A percentile compares a stretch with the other conserved stretches of the same genome.
phyloP scores from a whole-genome alignment of 1,284 basidiomycete genomes.

The Pterula multifida region DNA sequence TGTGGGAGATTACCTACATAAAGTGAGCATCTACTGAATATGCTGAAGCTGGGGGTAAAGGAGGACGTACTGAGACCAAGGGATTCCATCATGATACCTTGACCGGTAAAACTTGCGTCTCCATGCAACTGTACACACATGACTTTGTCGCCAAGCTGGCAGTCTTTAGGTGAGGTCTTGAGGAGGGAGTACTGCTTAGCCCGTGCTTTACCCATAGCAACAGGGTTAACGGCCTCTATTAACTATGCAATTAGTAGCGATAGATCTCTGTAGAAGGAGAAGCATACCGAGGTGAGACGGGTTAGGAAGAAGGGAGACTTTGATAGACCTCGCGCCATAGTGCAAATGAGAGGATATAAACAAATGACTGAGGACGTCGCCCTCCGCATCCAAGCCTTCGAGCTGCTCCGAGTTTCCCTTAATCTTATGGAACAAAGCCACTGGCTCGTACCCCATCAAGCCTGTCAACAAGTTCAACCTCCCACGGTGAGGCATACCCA shows the following conservation, averaged over 20 bases:
- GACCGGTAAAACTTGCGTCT: constrained; percentile 82
- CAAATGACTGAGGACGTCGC: constrained; percentile 82
- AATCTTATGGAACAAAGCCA: constrained; percentile 75
- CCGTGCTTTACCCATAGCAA: constrained; percentile 80
- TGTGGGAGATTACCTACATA: constrained; percentile 79
- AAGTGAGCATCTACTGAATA: neutral
- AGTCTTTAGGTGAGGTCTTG: constrained; percentile 51
- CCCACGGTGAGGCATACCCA: constrained; percentile 83
- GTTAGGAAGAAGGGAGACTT: constrained; percentile 75
- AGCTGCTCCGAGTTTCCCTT: constrained; percentile 66
- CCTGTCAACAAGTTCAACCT: constrained; percentile 79
- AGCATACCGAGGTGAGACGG: constrained; percentile 71
- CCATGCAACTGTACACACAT: constrained; percentile 86
- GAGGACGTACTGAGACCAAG: constrained; percentile 59
- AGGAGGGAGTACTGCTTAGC: constrained; percentile 85
- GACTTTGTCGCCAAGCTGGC: constrained; percentile 72
- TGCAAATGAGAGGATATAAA: constrained; percentile 32
- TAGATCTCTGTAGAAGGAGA: neutral
- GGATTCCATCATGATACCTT: constrained; percentile 83
- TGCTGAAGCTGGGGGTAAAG: neutral
- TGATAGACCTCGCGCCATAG: constrained; percentile 47
- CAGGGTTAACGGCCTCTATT: constrained; percentile 74
- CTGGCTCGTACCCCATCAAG: constrained; percentile 53
- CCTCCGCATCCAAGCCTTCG: constrained; percentile 56
- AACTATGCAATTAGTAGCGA: too few relatives aligned